Conservation (phyloP, 768 basidiomycete genomes). For the Multifurca ochricompacta region DNA sequence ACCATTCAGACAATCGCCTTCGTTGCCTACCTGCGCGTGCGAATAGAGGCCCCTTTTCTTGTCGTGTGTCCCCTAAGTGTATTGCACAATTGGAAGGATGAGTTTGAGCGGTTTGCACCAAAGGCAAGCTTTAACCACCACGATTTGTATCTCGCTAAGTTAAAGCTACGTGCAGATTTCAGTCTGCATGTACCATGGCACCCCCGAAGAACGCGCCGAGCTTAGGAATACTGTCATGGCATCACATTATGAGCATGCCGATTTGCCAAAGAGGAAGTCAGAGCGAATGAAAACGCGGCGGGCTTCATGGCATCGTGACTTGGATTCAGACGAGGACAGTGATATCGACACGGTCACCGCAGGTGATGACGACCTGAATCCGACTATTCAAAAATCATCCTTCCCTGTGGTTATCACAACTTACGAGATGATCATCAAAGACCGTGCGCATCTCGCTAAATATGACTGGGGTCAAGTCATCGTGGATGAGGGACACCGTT, state of each 20-base stretch:
- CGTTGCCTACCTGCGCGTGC: constrained; percentile 78
- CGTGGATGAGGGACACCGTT: constrained; percentile 90
- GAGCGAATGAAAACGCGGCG: not conserved
- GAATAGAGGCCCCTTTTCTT: constrained; percentile 68
- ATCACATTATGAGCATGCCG: not conserved
- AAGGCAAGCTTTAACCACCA: constrained; percentile 37
- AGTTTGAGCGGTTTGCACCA: constrained; percentile 82
- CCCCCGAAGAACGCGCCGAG: constrained; percentile 71
- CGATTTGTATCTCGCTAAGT: not conserved
- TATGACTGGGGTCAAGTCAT: constrained; percentile 89
- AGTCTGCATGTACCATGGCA: constrained; percentile 86
- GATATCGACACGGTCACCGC: not conserved
- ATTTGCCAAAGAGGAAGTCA: not conserved
- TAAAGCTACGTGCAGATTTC: constrained; percentile 48
- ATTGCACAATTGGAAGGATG: constrained; percentile 82
- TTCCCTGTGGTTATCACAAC: constrained; percentile 88
- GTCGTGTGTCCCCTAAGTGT: constrained; percentile 92
- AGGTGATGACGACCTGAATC: constrained; percentile 20
- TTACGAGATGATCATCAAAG: constrained; percentile 87
- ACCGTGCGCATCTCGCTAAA: constrained; percentile 54
- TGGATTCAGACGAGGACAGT: constrained; percentile 2
- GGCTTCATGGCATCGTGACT: not conserved
- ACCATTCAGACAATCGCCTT: constrained; percentile 95
- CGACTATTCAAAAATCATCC: constrained; percentile 30
- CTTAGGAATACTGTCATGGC: constrained; percentile 36